These are phyloP conservation scores for Hibiscus trionum DNA, from an alignment of 345 rosid species.

Conservation along the genomic window DNA sequence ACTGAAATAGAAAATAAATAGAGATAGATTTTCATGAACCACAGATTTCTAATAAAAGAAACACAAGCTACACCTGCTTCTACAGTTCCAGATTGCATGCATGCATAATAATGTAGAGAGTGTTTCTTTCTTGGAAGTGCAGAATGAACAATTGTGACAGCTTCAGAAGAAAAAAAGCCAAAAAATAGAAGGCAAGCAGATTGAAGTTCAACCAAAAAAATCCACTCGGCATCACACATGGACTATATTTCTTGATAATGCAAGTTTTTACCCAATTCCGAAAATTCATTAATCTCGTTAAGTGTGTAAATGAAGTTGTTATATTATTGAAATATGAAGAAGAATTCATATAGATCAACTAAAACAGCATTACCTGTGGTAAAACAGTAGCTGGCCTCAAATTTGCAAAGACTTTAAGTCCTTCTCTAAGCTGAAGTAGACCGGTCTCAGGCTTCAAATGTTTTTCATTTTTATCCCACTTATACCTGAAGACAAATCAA, in stretches of 20 bases:
- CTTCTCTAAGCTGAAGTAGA: conserved; percentile 76
- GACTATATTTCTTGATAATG: background rate
- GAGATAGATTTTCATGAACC: background rate
- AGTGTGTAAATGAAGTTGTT: background rate
- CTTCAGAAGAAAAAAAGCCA: conserved; percentile 13
- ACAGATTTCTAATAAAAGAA: background rate
- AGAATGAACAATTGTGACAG: background rate
- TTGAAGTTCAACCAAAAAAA: conserved; percentile 13
- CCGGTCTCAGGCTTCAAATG: conserved; percentile 91
- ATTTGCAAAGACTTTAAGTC: conserved; percentile 86
- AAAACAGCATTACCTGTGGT: conserved; percentile 49
- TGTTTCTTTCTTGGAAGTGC: background rate
- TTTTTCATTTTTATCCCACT: conserved; percentile 87
- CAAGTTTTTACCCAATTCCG: background rate
- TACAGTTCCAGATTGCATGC: conserved; percentile 20
- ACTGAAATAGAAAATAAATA: conserved; percentile 29
- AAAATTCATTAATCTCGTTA: background rate
- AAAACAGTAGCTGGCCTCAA: conserved; percentile 84
- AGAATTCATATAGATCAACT: background rate
- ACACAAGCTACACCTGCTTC: background rate
- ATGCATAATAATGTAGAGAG: background rate
- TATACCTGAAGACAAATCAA: conserved; percentile 38
- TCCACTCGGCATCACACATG: background rate
- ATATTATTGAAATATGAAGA: background rate
- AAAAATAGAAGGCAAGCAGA: background rate